A percentile compares a stretch with the other conserved stretches of the same genome.
Evolutionary conservation across 768 basidiomycete genomes (phyloP).

Genomic region (Porphyrellus cyaneotinctus): DNA sequence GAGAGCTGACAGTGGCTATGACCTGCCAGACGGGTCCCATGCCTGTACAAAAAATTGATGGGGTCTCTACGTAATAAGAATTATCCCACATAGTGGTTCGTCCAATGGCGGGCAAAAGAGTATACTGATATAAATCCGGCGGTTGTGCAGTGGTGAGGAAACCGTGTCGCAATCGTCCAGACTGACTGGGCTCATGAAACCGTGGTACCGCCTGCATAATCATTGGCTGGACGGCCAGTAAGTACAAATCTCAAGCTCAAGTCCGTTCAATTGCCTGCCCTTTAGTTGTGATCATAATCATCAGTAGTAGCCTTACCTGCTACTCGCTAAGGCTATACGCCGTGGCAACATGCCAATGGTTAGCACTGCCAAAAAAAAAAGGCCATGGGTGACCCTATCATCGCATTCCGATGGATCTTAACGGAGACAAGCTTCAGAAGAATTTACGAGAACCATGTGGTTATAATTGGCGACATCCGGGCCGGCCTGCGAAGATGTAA

Average conservation of each 20-base stretch:
- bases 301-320: too few species aligned
- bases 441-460: conserved; percentile 7
- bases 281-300: too few species aligned
- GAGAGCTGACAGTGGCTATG: not conserved
- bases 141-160: not conserved
- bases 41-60: not conserved
- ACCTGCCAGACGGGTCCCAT: not conserved
- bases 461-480: not conserved
- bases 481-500: not conserved
- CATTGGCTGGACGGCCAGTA: too few species aligned
- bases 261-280: too few species aligned
- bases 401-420: not conserved
- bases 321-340: too few species aligned
- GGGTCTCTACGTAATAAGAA: not conserved
- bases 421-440: not conserved
- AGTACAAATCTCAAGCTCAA: too few species aligned
- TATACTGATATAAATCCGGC: too few species aligned
- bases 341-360: too few species aligned
- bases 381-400: not conserved
- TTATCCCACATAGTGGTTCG: not conserved
- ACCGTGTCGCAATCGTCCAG: not conserved
- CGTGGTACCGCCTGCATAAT: too few species aligned
- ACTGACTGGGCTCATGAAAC: too few species aligned
- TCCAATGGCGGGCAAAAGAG: not conserved
- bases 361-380: too few species aligned